Evolutionary conservation across 352 stramenopile species (phyloP).

Genomic region (Halophytophthora polymorphica): DNA sequence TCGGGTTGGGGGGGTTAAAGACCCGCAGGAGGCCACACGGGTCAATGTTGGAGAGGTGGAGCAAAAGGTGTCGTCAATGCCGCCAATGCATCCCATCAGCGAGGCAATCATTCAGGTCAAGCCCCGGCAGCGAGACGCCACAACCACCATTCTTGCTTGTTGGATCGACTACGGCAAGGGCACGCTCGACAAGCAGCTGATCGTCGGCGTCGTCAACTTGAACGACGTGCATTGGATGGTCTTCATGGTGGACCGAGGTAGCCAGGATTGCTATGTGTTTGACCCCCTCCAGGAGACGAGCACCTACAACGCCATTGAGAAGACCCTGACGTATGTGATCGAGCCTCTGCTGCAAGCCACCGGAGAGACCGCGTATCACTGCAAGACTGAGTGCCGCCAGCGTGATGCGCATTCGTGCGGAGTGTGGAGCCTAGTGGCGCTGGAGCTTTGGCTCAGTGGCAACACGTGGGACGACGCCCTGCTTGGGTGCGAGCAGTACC

Average conservation of each 20-base stretch:
- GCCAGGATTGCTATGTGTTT: background rate
- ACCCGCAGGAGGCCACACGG: background rate
- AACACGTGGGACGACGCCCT: background rate
- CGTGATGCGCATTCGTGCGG: background rate
- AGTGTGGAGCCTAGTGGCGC: background rate
- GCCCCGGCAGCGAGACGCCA: no score
- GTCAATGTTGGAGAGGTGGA: background rate
- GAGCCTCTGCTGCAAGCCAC: background rate
- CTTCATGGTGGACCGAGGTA: background rate
- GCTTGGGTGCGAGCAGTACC: background rate
- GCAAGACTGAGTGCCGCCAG: background rate
- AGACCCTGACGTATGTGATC: background rate
- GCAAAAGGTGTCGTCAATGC: background rate
- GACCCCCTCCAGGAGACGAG: background rate
- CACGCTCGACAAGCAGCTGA: background rate
- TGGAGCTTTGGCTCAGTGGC: background rate
- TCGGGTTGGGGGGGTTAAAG: slow-evolving; percentile 14
- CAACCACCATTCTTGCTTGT: background rate
- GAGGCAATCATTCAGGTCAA: no score
- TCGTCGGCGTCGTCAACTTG: background rate
- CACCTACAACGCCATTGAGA: background rate
- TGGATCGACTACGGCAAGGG: no score
- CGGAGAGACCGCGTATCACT: background rate
- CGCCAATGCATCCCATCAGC: no score
- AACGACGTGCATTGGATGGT: background rate